These are phyloP conservation scores for Cucurbita maxima DNA, from an alignment of 306 rosid genomes.

Conservation along the genomic window DNA sequence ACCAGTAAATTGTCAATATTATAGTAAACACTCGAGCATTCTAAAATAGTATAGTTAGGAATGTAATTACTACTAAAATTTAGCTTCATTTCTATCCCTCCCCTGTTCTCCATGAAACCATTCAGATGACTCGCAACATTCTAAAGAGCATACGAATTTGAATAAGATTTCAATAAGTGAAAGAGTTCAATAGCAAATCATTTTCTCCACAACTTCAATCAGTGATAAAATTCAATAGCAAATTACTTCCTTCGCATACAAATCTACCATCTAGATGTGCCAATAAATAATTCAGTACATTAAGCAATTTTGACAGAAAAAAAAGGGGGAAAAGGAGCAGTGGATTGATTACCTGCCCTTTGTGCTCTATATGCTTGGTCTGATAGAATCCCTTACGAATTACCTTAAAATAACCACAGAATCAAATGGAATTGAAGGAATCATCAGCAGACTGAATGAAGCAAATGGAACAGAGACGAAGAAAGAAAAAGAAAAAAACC, in stretches of 20 bases:
- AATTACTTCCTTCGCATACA: background rate
- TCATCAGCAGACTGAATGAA: background rate
- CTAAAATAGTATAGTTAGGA: background rate
- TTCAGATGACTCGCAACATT: background rate
- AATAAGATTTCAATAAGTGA: background rate
- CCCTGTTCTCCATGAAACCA: background rate
- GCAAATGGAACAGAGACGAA: background rate
- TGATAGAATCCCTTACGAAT: slow-evolving; percentile 67
- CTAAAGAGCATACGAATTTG: background rate
- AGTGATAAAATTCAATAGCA: background rate
- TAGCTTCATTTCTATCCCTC: background rate
- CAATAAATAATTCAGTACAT: background rate
- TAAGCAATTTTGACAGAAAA: background rate
- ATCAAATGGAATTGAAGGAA: background rate
- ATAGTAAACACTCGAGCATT: background rate
- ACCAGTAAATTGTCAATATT: background rate
- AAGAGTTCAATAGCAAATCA: background rate
- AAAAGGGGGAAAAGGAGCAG: background rate
- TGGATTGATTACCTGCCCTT: slow-evolving; percentile 46
- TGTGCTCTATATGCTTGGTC: slow-evolving; percentile 66
- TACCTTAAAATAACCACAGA: slow-evolving; percentile 23
- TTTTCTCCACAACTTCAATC: background rate
- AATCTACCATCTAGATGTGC: background rate
- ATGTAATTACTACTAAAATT: background rate
- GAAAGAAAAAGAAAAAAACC: slow-evolving; percentile 13